Percentiles rank a stretch among this genome's conserved stretches.
Conservation (phyloP, 352 stramenopile genomes). For the Pythium rhizo-oryzae region DNA sequence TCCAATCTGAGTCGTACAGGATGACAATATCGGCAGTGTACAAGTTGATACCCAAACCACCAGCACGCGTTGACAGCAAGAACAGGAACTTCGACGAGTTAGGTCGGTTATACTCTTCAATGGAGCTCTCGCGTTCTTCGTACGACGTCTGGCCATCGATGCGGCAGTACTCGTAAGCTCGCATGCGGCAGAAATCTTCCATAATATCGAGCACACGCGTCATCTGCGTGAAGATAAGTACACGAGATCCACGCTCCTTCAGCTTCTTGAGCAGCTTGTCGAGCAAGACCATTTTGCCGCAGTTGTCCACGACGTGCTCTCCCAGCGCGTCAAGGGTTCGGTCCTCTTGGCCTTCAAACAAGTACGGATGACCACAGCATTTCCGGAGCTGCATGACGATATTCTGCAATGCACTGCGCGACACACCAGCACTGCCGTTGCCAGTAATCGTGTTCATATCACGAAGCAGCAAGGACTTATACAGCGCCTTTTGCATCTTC, state of each 20-base stretch:
- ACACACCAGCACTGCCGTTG: slow-evolving; percentile 55
- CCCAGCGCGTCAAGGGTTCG: slow-evolving; percentile 93
- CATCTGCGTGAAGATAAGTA: slow-evolving; percentile 95
- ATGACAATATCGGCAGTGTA: slow-evolving; percentile 99
- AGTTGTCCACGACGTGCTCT: slow-evolving; percentile 97
- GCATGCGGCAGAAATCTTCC: slow-evolving; percentile 96
- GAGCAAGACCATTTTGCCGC: slow-evolving; percentile 97
- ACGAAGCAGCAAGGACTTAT: slow-evolving; percentile 95
- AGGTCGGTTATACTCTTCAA: slow-evolving; percentile 95
- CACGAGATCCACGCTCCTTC: slow-evolving; percentile 86
- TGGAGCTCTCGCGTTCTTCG: slow-evolving; percentile 82
- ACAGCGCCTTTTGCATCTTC: slow-evolving; percentile 95
- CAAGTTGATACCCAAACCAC: slow-evolving; percentile 98
- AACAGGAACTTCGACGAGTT: slow-evolving; percentile 98
- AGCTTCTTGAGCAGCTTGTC: slow-evolving; percentile 93
- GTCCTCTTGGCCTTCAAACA: slow-evolving; percentile 97
- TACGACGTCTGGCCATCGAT: slow-evolving; percentile 90
- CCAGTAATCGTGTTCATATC: slow-evolving; percentile 94
- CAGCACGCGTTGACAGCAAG: slow-evolving; percentile 96
- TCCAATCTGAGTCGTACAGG: slow-evolving; percentile 98
- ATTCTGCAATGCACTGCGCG: slow-evolving; percentile 81
- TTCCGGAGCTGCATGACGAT: slow-evolving; percentile 90
- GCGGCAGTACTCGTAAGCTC: slow-evolving; percentile 88
- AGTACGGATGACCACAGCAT: slow-evolving; percentile 91
- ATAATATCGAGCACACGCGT: slow-evolving; percentile 94